Evolutionary conservation across 345 rosid species (phyloP), one percentile per base, ranked within the genome.

Genomic region (Luvunga scandens): DNA sequence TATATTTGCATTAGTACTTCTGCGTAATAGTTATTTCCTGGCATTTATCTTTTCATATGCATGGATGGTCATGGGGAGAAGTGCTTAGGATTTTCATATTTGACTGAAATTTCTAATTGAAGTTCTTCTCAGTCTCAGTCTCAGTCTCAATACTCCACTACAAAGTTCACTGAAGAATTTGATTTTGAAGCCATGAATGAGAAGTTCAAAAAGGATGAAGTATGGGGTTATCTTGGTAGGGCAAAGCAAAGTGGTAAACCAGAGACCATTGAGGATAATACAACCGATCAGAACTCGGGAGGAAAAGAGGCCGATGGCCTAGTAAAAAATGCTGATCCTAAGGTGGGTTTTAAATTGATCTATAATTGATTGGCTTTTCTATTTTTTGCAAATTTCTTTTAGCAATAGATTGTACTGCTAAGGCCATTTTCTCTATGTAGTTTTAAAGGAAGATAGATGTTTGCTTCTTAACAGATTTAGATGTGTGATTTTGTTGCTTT

Each of bases 121-220:
- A 79, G 3, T 71, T 24, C 67, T 79, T 18, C 79, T 62, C 77
- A 76, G 71, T 79, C 76, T 80, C 77, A 76, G 71, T 79, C 76
- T 80, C 84, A 71, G 84, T 77, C 79, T 64, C 64, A 13, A 7
- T 30, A 57, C 45, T 70, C 78, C 55, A 63, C 75, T 7, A 8
- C 77, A 19, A 86, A 68, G 83, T 86, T 86, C 76, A 80, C 88
- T 45, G 93, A 90, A 82, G 95, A 91, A 78, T 90, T 91, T 83
- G 91, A 91, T 86, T 91, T 91, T 86, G 89, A 85, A 76, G 93
- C 93, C 36, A 91, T 91, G 95, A 90, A 91, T 78, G 92, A 89
- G 81, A 88, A 86, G 85, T 90, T 88, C 82, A 87, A 84, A 24
- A 91, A 90, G 89, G 90, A 84, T 81, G 91, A 89, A 77, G 85